Conservation (phyloP, 2,329 filamentous ascomycete species). For the Hymenoscyphus infarciens region DNA sequence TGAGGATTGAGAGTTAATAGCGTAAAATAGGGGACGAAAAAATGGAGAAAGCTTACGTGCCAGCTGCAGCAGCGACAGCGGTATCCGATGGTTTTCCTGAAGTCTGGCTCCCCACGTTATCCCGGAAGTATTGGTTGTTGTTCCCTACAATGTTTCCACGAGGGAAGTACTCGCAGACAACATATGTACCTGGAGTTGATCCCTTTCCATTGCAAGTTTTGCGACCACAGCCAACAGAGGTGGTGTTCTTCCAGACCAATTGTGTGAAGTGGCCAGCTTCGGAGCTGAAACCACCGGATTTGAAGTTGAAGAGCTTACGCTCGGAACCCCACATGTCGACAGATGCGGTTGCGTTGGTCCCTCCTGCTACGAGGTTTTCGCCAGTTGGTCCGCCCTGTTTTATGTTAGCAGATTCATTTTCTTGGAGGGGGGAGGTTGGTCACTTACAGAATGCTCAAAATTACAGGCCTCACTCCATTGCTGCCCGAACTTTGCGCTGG, state of each 20-base stretch:
- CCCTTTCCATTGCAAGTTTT: slow-evolving; percentile 41
- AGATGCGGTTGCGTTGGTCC: slow-evolving; percentile 52
- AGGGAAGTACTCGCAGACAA: slow-evolving; percentile 69
- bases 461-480: slow-evolving; percentile 46
- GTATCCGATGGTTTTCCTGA: slow-evolving; percentile 28
- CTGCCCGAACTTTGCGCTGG: slow-evolving; percentile 52
- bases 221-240: slow-evolving; percentile 52
- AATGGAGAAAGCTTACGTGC: background rate
- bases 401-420: slow-evolving; percentile 4
- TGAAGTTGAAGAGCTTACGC: slow-evolving; percentile 55
- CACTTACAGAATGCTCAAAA: slow-evolving; percentile 49
- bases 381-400: slow-evolving; percentile 58
- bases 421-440: background rate
- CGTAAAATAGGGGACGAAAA: background rate
- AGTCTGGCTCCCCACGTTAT: slow-evolving; percentile 28
- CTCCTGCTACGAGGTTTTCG: slow-evolving; percentile 72
- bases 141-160: slow-evolving; percentile 58
- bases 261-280: slow-evolving; percentile 70
- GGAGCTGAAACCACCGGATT: slow-evolving; percentile 51
- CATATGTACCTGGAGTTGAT: slow-evolving; percentile 53
- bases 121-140: slow-evolving; percentile 46
- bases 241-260: slow-evolving; percentile 65
- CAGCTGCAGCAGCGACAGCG: slow-evolving; percentile 12
- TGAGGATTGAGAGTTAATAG: background rate
- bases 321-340: slow-evolving; percentile 67